Base-by-base conservation (phyloP, 2,329 filamentous ascomycete species). In the Bipolaris zeicola region DNA sequence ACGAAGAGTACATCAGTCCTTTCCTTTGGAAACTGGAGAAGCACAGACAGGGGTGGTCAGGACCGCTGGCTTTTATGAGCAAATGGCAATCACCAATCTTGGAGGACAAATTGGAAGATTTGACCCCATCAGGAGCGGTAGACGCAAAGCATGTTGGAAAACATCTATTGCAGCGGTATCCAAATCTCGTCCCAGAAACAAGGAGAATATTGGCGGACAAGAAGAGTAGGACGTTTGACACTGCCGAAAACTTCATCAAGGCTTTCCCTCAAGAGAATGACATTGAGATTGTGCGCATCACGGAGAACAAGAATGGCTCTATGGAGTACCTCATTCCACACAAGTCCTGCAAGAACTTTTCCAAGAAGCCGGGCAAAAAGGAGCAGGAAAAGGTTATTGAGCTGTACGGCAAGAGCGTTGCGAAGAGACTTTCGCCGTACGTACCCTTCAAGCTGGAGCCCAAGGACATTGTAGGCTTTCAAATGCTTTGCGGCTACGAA, bases 401-500 rank as follows among this genome's bases (percentile, higher is more conserved):
- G 1, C 59, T 66, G 7, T 75, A 74, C 44, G 70, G 61, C 16
- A 52, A 58, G 2, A 62, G 61, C 28, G 64, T 72, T 28, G 57
- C 69, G 3, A 60, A 63, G 10, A 67, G 71, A 7, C 68, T 72
- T 5, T 55, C 60, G 3, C 62, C 62, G 0, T 70, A 55, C 33
- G 62, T 60, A 16, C 67, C 69, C 2, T 88, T 89, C 71, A 83
- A 87, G 71, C 85, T 89, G 70, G 85, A 82, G 0, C 72, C 80
- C 20, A 79, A 80, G 44, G 87, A 89, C 62, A 78, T 90, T 10
- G 84, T 86, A 50, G 87, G 83, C 34, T 84, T 88, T 78, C 86
- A 87, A 75, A 81, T 86, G 74, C 75, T 88, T 3, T 88, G 86
- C 63, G 85, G 85, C 2, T 88, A 88, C 69, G 85, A 88, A 69